Evolutionary conservation across 257 asterid species (phyloP).

Genomic region (Orobanche coerulescens): DNA sequence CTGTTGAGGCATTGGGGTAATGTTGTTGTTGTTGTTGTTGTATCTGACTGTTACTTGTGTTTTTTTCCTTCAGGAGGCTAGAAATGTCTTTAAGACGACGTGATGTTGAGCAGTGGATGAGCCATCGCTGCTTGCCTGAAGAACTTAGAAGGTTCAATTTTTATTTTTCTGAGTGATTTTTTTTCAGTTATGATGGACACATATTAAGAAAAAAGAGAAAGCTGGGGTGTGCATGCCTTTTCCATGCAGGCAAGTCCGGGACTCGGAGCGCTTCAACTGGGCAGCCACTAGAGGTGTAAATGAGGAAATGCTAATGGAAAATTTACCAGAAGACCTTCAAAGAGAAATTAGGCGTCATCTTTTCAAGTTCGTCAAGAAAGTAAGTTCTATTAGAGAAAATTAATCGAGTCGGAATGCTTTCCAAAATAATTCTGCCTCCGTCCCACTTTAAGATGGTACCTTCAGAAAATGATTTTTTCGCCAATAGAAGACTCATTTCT

Average conservation of each 20-base stretch:
- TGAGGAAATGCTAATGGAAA: constrained; percentile 75
- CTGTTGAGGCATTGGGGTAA: too few species aligned
- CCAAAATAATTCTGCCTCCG: too few species aligned
- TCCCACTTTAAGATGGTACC: too few species aligned
- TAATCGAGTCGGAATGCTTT: too few species aligned
- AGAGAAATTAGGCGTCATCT: constrained; percentile 85
- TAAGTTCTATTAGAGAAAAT: constrained; percentile 31
- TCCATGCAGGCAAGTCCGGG: constrained; percentile 58
- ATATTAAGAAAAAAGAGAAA: too few species aligned
- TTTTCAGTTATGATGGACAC: background rate
- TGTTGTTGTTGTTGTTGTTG: too few species aligned
- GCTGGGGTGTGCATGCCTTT: background rate
- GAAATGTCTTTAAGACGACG: constrained; percentile 85
- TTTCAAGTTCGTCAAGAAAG: constrained; percentile 66
- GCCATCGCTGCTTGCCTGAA: constrained; percentile 82
- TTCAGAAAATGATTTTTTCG: too few species aligned
- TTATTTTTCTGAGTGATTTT: background rate
- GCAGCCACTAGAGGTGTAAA: constrained; percentile 93
- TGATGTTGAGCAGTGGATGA: constrained; percentile 98
- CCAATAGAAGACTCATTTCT: too few species aligned
- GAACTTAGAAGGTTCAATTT: constrained; percentile 51
- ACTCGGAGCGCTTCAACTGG: constrained; percentile 80
- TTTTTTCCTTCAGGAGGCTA: constrained; percentile 50
- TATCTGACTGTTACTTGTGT: too few species aligned
- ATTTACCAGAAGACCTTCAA: constrained; percentile 92